Evolutionary conservation across 1,284 basidiomycete species (phyloP).

Genomic region (Bondarzewia mesenterica): DNA sequence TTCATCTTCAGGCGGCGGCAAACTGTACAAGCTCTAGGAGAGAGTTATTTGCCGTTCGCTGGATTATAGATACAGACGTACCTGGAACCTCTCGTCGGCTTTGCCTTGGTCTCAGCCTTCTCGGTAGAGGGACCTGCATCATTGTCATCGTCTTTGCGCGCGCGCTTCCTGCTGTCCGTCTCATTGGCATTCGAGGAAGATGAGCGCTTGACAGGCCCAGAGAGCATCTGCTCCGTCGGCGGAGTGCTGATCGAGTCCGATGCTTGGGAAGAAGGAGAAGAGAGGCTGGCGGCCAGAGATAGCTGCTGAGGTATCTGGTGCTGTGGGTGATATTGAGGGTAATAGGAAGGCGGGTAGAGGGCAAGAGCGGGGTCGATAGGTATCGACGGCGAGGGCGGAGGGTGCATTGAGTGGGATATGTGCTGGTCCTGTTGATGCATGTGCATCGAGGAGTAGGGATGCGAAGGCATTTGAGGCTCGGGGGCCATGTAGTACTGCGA

Average conservation of each 20-base stretch:
- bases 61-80: constrained; percentile 26
- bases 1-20: constrained; percentile 98
- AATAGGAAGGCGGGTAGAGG: constrained; percentile 12
- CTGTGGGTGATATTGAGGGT: constrained; percentile 24
- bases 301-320: constrained; percentile 24
- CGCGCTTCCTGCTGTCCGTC: constrained; percentile 41
- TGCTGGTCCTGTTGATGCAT: constrained; percentile 27
- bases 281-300: constrained; percentile 22
- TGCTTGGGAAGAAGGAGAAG: constrained; percentile 59
- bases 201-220: constrained; percentile 54
- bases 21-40: constrained; percentile 78
- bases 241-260: constrained; percentile 70
- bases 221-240: constrained; percentile 51
- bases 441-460: constrained; percentile 22
- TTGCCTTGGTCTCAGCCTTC: constrained; percentile 62
- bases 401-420: constrained; percentile 20
- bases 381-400: constrained; percentile 11
- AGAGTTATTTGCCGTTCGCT: constrained; percentile 5
- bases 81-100: constrained; percentile 83
- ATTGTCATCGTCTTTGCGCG: constrained; percentile 45
- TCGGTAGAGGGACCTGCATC: constrained; percentile 41
- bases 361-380: constrained; percentile 14
- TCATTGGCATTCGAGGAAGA: constrained; percentile 39
- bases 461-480: constrained; percentile 14
- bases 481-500: constrained; percentile 29